Evolutionary conservation across 768 basidiomycete genomes (phyloP).

Genomic region (Podaxis mareebaensis): DNA sequence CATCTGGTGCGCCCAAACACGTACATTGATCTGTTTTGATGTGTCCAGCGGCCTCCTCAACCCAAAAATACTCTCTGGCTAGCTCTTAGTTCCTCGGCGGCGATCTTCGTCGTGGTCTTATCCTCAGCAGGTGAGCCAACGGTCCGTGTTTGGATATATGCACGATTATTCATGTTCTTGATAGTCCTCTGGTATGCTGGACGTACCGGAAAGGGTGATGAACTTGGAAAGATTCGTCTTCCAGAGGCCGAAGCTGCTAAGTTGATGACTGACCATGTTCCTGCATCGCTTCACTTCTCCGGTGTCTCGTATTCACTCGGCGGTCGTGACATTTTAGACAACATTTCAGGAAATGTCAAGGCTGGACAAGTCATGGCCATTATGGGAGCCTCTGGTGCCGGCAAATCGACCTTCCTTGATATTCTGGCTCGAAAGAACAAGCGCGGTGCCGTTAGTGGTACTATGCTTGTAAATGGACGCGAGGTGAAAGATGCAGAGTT

Average conservation of each 20-base stretch:
- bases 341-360: conserved; percentile 79
- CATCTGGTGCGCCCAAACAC: not conserved
- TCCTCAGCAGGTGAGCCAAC: conserved; percentile 55
- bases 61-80: conserved; percentile 84
- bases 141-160: not conserved
- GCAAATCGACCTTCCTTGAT: conserved; percentile 95
- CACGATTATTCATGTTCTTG: not conserved
- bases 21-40: not conserved
- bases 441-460: conserved; percentile 72
- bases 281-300: conserved; percentile 90
- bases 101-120: conserved; percentile 71
- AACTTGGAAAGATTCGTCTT: conserved; percentile 71
- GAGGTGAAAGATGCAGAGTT: conserved; percentile 73
- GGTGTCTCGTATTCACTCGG: conserved; percentile 77
- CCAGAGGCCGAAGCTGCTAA: conserved; percentile 81
- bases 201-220: conserved; percentile 62
- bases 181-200: conserved; percentile 90
- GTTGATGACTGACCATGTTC: conserved; percentile 93
- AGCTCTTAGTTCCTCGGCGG: conserved; percentile 80
- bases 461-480: conserved; percentile 84
- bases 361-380: conserved; percentile 93
- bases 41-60: conserved; percentile 65
- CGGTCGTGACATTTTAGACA: conserved; percentile 69
- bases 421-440: conserved; percentile 92
- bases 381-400: conserved; percentile 96